Conservation (phyloP, 129 eudicot species). For the Lactuca saligna region DNA sequence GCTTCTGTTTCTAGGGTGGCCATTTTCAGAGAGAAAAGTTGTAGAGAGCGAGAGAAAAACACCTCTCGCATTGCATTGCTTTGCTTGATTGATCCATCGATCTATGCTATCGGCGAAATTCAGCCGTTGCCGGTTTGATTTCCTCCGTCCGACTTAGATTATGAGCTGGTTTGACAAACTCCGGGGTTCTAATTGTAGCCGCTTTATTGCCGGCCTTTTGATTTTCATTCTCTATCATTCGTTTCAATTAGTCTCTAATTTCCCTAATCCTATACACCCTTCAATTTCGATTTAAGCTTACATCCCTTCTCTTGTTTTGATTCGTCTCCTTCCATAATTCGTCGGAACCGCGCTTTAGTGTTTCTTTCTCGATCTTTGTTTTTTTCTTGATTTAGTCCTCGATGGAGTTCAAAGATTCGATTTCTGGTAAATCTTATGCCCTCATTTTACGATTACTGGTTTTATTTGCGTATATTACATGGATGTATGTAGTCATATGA, state of each 20-base stretch:
- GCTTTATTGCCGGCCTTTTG: slow-evolving; percentile 90
- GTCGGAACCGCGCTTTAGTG: background rate
- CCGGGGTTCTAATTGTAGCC: slow-evolving; percentile 78
- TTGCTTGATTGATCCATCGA: slow-evolving; percentile 18
- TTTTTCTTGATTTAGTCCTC: slow-evolving; percentile 23
- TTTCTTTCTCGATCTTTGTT: slow-evolving; percentile 21
- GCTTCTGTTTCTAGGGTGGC: background rate
- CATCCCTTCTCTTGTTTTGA: background rate
- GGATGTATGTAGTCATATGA: background rate
- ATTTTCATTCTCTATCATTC: slow-evolving; percentile 80
- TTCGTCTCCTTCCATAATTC: background rate
- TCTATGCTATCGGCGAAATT: slow-evolving; percentile 48
- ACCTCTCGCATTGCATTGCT: background rate
- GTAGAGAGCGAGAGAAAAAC: background rate
- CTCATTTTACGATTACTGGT: background rate
- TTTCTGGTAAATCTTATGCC: slow-evolving; percentile 37
- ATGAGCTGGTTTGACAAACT: slow-evolving; percentile 93
- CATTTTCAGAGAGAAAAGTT: background rate
- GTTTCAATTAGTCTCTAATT: slow-evolving; percentile 71
- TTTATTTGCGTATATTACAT: background rate
- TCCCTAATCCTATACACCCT: slow-evolving; percentile 81
- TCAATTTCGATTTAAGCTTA: slow-evolving; percentile 23
- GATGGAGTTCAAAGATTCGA: slow-evolving; percentile 66
- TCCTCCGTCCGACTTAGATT: slow-evolving; percentile 30
- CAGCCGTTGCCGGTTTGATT: slow-evolving; percentile 37